Base-by-base conservation (phyloP, 192 early-diverging fungal species). In the Gamsiella multidivaricata region DNA sequence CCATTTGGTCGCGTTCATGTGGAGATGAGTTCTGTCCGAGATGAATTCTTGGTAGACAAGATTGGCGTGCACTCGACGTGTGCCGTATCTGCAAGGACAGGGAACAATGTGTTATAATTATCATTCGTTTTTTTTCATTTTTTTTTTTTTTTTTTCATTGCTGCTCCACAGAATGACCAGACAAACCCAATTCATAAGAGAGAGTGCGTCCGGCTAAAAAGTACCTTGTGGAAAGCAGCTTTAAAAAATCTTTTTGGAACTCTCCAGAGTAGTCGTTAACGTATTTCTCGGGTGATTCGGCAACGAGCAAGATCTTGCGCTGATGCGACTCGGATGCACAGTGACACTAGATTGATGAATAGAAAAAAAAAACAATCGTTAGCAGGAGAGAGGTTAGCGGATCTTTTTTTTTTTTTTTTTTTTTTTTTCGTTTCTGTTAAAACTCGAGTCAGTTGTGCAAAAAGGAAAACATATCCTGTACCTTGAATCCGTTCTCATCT, bases 1-100 rank as follows among this genome's bases (percentile, higher is more conserved):
- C 97, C 97, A 99, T 54, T 88, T 76, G 0, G 97, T 99, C 2
- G 95, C 84, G 67, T 97, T 99, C 96, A 99, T 97, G 69, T 99
- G 97, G 43, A 96, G 64, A 81, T 99, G 97, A 53, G 94, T 84
- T 31, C 91, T 82, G 79, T 99, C 94, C 6, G 90, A 81, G 64
- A 99, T 94, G 34, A 96, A 95, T 79, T 99, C 97, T 76, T 99
- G 94, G 84, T 99, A 99, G 2, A 98, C 95, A 20, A 92, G 88
- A 73, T 99, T 98, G n/a, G 95, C 95, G 29, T 90, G 78, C 11
- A 96, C 93, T 53, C 92, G 86, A 56, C 93, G 88, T 0, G 94
- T 95, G 6, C 91, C 91, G 67, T 92, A 93, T 54, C 94, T 83
- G 65, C 42, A 32, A 26, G 18, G 20, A 34, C 22, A 52, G 8